phyloP scores from a whole-genome alignment of 2,329 filamentous ascomycete species.

The Davidsoniella eucalypti region DNA sequence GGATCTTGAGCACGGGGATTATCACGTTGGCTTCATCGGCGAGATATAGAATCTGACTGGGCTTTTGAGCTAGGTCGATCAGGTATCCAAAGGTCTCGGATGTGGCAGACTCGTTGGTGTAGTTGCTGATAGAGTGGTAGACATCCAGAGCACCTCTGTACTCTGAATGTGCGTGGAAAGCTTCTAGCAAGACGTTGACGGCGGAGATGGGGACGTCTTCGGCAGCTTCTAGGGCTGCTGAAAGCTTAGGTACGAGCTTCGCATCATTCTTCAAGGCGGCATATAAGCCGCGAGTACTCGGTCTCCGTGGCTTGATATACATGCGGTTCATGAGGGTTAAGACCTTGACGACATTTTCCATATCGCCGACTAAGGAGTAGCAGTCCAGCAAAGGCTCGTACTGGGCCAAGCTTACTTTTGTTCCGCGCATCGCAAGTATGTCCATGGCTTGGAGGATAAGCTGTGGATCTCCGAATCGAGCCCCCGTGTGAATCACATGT shows the following conservation, averaged over 20 bases:
- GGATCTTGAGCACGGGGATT: constrained; percentile 5
- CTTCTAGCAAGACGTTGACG: constrained; percentile 22
- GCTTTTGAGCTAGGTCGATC: not conserved
- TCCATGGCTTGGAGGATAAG: constrained; percentile 59
- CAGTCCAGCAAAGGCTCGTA: constrained; percentile 66
- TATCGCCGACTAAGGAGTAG: constrained; percentile 43
- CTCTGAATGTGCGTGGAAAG: constrained; percentile 13
- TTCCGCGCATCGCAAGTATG: constrained; percentile 40
- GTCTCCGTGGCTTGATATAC: constrained; percentile 37
- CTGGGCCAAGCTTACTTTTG: constrained; percentile 46
- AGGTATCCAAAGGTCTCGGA: constrained; percentile 11
- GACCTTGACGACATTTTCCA: constrained; percentile 49
- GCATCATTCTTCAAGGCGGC: constrained; percentile 32
- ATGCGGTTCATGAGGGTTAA: constrained; percentile 58
- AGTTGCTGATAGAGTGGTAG: constrained; percentile 12
- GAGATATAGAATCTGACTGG: constrained; percentile 4
- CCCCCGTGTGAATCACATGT: constrained; percentile 55
- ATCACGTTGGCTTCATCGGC: constrained; percentile 9
- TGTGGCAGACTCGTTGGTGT: constrained; percentile 14
- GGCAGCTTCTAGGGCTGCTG: constrained; percentile 34
- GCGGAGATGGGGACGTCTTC: constrained; percentile 22
- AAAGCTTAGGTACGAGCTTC: constrained; percentile 31
- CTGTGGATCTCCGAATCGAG: constrained; percentile 47
- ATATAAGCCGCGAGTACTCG: constrained; percentile 48
- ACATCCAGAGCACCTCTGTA: constrained; percentile 12